Conservation (phyloP, 495 filamentous ascomycete genomes). For the Trichoderma erinaceum region DNA sequence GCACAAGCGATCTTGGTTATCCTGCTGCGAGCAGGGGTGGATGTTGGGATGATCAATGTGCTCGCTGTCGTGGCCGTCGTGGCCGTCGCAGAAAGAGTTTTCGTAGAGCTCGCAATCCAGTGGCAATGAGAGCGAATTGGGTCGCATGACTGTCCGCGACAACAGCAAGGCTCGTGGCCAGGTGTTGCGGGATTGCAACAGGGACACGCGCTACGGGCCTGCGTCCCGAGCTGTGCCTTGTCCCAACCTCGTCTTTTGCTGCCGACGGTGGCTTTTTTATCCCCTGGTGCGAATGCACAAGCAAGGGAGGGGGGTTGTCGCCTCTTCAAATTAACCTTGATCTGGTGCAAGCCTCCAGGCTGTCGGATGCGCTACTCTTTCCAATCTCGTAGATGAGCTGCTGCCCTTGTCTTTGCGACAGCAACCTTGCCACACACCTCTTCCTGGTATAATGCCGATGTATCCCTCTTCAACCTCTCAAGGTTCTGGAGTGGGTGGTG, state of each 20-base stretch:
- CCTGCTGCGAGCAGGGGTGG: not conserved
- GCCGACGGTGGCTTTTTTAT: not conserved
- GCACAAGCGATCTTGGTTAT: not conserved
- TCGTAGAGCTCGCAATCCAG: not conserved
- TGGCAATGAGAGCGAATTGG: not conserved
- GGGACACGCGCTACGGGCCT: not conserved
- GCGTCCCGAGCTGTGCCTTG: constrained; percentile 4
- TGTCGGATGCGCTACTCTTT: not conserved
- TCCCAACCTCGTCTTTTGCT: not conserved
- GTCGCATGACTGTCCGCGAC: constrained; percentile 8
- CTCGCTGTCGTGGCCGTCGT: not conserved
- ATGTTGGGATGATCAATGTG: not conserved
- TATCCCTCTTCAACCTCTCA: not conserved
- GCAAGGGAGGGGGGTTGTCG: not conserved
- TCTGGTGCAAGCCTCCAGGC: not conserved
- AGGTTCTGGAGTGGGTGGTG: not conserved
- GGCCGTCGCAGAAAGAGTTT: not conserved
- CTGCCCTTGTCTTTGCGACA: not conserved
- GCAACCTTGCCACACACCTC: not conserved
- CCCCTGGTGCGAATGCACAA: not conserved
- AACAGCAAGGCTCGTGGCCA: not conserved
- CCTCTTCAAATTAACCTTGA: not conserved
- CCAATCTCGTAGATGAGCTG: not conserved
- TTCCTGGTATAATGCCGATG: not conserved
- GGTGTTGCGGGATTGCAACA: not conserved